These are phyloP conservation scores for Xylaria longipes DNA, from an alignment of 495 filamentous ascomycete genomes.

Conservation along the genomic window DNA sequence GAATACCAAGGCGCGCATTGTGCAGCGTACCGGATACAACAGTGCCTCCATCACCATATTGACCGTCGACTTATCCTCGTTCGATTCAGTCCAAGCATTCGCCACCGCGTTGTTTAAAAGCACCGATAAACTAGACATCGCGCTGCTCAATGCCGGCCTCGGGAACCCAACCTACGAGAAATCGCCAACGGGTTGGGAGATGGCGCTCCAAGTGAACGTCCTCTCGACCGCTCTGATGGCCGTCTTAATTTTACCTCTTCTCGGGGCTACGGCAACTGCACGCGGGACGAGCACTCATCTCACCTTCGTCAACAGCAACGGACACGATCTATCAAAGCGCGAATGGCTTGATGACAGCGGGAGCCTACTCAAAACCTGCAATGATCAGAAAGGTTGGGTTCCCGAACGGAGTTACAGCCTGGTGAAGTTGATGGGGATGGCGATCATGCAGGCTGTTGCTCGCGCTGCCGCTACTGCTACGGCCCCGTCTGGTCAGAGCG, in stretches of 20 bases:
- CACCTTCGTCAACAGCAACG: slow-evolving; percentile 35
- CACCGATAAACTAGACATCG: slow-evolving; percentile 36
- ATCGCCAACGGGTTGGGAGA: slow-evolving; percentile 58
- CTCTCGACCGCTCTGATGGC: slow-evolving; percentile 64
- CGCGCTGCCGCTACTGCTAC: not conserved
- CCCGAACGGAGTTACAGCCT: slow-evolving; percentile 24
- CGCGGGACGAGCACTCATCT: slow-evolving; percentile 18
- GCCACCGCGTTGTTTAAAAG: slow-evolving; percentile 34
- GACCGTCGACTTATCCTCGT: slow-evolving; percentile 28
- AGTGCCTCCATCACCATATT: slow-evolving; percentile 14
- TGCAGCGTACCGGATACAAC: slow-evolving; percentile 4
- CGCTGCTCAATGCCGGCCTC: slow-evolving; percentile 53
- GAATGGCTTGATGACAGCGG: not conserved
- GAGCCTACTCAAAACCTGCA: slow-evolving; percentile 25
- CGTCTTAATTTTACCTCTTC: slow-evolving; percentile 58
- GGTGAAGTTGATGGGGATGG: slow-evolving; percentile 34
- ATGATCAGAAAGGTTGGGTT: slow-evolving; percentile 21
- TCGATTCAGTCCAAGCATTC: slow-evolving; percentile 31
- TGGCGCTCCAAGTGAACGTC: slow-evolving; percentile 63
- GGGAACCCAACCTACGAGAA: slow-evolving; percentile 26
- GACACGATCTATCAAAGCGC: slow-evolving; percentile 1
- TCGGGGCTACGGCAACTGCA: slow-evolving; percentile 23
- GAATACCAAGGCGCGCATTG: slow-evolving; percentile 44
- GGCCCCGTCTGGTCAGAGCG: slow-evolving; percentile 19
- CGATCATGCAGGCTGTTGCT: slow-evolving; percentile 24